Percentiles rank a stretch among this genome's conserved stretches.
phyloP scores from a whole-genome alignment of 495 filamentous ascomycete species.

The Letharia columbiana region DNA sequence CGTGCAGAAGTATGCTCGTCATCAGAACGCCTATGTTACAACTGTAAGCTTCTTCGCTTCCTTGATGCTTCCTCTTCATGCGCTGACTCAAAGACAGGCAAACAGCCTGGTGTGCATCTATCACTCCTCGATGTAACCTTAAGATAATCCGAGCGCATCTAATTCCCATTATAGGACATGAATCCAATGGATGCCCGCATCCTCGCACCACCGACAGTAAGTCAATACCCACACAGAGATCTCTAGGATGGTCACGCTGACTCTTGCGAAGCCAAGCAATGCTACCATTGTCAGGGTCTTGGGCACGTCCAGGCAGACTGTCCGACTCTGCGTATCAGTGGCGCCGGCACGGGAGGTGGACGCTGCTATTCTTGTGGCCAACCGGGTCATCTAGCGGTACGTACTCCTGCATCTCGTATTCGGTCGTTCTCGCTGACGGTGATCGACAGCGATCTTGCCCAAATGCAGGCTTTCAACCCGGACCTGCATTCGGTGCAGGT shows the following conservation, averaged over 20 bases:
- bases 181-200: constrained; percentile 93
- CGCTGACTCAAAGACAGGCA: constrained; percentile 44
- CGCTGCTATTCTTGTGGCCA: constrained; percentile 96
- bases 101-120: constrained; percentile 63
- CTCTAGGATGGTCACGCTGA: constrained; percentile 8
- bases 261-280: constrained; percentile 70
- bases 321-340: constrained; percentile 88
- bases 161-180: constrained; percentile 62
- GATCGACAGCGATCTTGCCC: constrained; percentile 69
- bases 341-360: constrained; percentile 60
- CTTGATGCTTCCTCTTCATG: constrained; percentile 13
- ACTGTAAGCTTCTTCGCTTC: constrained; percentile 56
- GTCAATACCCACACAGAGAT: constrained; percentile 30
- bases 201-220: constrained; percentile 90
- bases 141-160: constrained; percentile 27
- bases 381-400: constrained; percentile 78
- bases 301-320: constrained; percentile 99
- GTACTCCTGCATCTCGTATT: constrained; percentile 24
- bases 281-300: constrained; percentile 98
- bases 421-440: neutral
- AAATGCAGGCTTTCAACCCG: constrained; percentile 49
- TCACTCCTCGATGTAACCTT: constrained; percentile 22
- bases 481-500: constrained; percentile 44
- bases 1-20: constrained; percentile 83
- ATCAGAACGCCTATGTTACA: constrained; percentile 96